Evolutionary conservation across 257 asterid species (phyloP), one percentile per base, ranked within the genome.

Genomic region (Ophiorrhiza pumila): DNA sequence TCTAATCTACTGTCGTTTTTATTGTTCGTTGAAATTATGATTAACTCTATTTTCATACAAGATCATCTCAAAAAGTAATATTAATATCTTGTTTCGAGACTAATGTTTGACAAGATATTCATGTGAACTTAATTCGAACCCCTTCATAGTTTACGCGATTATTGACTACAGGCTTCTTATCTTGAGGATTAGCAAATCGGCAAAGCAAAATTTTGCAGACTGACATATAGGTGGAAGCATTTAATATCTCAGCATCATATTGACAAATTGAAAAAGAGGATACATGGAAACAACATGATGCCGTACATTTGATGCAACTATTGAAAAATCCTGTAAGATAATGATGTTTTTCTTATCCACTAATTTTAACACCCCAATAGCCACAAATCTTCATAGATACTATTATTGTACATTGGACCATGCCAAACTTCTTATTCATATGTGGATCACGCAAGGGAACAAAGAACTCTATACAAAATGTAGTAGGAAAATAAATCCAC

Each of bases 381-480:
- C 71, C 47, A 62, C 65, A 49, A 34, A 49, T 35, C 69, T n/a
- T 25, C 69, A 45, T 15, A 43, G 52, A 65, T 68, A 56, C 23
- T 17, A 53, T 17, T 77, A 27, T 73, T 52, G 41, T 68, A 47
- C 63, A 66, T 45, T 62, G 42, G 70, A 71, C 52, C 71, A 18
- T 18, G 53, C 23, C 53, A 72, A 78, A 78, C 64, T 74, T 65
- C 66, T 84, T 79, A 81, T 81, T 77, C 75, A 71, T 81, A 27
- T 55, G 61, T 72, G 64, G 68, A 75, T 69, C 59, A 61, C 69
- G 65, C 71, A 27, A 46, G 55, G 67, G 68, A 39, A 79, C n/a
- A 74, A 45, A 70, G 42, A 71, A 68, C 84, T 81, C 84, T 79
- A 77, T 84, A 75, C 75, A 75, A n/a, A n/a, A 73, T 55, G 55